Evolutionary conservation across 352 stramenopile genomes (phyloP).

Genomic region (Pythium scleroteichum): DNA sequence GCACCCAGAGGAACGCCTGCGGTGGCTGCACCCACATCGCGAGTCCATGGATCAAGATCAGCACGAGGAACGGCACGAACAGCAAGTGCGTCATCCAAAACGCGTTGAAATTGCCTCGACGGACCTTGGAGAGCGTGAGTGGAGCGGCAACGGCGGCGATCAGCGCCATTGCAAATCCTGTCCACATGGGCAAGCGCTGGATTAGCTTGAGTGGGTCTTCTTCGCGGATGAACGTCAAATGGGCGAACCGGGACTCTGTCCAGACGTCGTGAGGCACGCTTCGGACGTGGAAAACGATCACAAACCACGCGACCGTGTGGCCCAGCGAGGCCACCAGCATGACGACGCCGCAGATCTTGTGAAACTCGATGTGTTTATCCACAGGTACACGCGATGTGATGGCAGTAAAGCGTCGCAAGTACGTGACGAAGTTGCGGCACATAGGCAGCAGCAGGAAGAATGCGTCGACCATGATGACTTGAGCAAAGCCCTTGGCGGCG

Average conservation of each 20-base stretch:
- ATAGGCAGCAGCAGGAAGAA: slow-evolving; percentile 75
- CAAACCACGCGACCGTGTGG: slow-evolving; percentile 52
- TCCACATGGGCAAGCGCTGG: slow-evolving; percentile 61
- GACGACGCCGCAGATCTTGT: slow-evolving; percentile 79
- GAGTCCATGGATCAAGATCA: slow-evolving; percentile 67
- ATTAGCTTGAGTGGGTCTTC: slow-evolving; percentile 46
- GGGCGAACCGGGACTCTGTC: slow-evolving; percentile 44
- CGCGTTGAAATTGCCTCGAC: slow-evolving; percentile 59
- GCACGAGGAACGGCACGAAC: slow-evolving; percentile 63
- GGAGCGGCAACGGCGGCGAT: slow-evolving; percentile 49
- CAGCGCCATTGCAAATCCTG: slow-evolving; percentile 58
- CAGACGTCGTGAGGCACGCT: slow-evolving; percentile 40
- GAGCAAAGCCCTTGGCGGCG: slow-evolving; percentile 68
- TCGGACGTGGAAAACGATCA: slow-evolving; percentile 55
- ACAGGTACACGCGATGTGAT: slow-evolving; percentile 58
- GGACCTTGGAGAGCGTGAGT: slow-evolving; percentile 47
- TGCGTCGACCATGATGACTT: slow-evolving; percentile 76
- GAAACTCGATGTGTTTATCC: slow-evolving; percentile 69
- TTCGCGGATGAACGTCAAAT: slow-evolving; percentile 53
- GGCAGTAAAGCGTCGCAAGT: slow-evolving; percentile 33
- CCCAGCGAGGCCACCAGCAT: slow-evolving; percentile 56
- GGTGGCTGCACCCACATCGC: slow-evolving; percentile 59
- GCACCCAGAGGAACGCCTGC: slow-evolving; percentile 57
- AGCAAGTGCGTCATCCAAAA: slow-evolving; percentile 74
- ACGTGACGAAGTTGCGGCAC: slow-evolving; percentile 69